Evolutionary conservation across 176 grass and related monocot species (phyloP).

Genomic region (Lolium multiflorum): DNA sequence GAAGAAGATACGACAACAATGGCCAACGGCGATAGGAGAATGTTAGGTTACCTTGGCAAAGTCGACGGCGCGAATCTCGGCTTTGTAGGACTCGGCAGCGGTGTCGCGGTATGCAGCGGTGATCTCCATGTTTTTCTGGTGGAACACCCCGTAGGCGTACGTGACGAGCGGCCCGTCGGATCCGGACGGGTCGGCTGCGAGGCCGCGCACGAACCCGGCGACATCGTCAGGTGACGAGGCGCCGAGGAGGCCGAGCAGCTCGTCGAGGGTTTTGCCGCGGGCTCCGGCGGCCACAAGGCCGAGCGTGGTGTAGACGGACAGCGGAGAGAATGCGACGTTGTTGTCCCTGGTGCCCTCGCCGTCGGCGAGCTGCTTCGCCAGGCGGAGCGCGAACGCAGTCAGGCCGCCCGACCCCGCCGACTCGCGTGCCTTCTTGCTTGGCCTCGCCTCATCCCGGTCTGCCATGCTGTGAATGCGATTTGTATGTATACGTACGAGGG

Average conservation of each 20-base stretch:
- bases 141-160: constrained; percentile 32
- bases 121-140: constrained; percentile 3
- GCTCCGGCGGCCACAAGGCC: not conserved
- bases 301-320: constrained; percentile 40
- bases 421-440: not conserved
- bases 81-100: not conserved
- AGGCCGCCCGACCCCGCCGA: not conserved
- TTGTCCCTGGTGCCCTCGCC: not conserved
- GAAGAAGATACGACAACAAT: not conserved
- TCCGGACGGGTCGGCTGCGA: not conserved
- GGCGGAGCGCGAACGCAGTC: not conserved
- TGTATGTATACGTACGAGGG: not conserved
- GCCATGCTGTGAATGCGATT: not conserved
- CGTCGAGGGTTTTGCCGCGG: not conserved
- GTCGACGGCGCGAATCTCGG: constrained; percentile 20
- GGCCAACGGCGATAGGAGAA: not conserved
- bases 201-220: not conserved
- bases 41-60: not conserved
- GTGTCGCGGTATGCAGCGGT: constrained; percentile 30
- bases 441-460: not conserved
- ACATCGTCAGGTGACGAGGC: not conserved
- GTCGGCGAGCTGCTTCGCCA: not conserved
- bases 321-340: constrained; percentile 40
- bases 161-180: not conserved
- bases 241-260: constrained; percentile 35